Evolutionary conservation across 1,284 basidiomycete species (phyloP), one percentile per base, ranked within the genome.

Genomic region (Austroboletus niveus): DNA sequence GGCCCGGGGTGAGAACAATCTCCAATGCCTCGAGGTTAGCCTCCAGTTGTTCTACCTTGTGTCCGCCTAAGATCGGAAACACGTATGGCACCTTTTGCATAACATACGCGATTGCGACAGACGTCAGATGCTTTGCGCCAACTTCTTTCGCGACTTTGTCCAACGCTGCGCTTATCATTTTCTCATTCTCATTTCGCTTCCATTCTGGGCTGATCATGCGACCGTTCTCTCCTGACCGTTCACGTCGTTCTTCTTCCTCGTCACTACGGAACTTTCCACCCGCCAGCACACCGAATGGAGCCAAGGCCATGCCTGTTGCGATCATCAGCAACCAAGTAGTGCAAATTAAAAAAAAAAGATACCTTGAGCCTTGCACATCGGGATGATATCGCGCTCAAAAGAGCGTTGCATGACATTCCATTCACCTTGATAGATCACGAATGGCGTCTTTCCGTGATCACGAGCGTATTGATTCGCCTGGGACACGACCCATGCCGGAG

Each of bases 351-450:
- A n/a, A n/a, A n/a, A 1, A 20, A 47, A 48, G 4, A 24, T 24
- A 64, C 79, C 78, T 57, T 74, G 67, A 11, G 59, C 57, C 17
- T 71, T 68, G 9, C 45, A 66, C 70, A 82, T 81, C 2, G 77
- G 79, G 31, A 82, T 70, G 48, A 82, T 79, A 8, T 82, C 79
- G 5, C 77, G 65, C 65, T 81, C 79, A 44, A 80, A 71, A 34
- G 72, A 71, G 15, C 79, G 71, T 10, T 64, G 43, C 48, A 77
- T 64, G 17, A 79, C 68, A 52, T 69, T 78, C 79, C 80, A 82
- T 24, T 58, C 56, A 15, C 80, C 80, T 57, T 82, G 79, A 57
- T 82, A 82, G 53, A 82, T 70, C 4, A 72, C 68, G 57, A 82
- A 81, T 1, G 75, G 78, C 0, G 75, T 74, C 59, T 77, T 72